Evolutionary conservation across 1,284 basidiomycete species (phyloP).

Genomic region (Cryptococcus sp.): DNA sequence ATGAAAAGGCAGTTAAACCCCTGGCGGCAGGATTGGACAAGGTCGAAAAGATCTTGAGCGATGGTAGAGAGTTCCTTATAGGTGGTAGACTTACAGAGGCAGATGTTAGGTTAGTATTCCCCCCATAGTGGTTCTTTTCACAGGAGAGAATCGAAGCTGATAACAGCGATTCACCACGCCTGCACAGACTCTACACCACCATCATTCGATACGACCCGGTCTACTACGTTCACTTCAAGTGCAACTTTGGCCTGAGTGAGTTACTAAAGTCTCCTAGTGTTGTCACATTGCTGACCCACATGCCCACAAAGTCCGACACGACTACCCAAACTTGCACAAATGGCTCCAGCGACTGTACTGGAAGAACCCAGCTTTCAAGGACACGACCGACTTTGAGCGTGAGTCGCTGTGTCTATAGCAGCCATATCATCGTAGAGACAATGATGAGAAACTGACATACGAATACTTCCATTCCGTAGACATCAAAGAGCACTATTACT

Average conservation of each 20-base stretch:
- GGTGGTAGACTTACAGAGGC: slow-evolving; percentile 85
- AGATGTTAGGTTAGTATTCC: slow-evolving; percentile 61
- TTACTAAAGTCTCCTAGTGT: slow-evolving; percentile 1
- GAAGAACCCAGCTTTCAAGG: slow-evolving; percentile 84
- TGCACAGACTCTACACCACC: slow-evolving; percentile 76
- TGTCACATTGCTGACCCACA: not conserved
- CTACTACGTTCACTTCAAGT: slow-evolving; percentile 92
- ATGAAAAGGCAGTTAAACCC: slow-evolving; percentile 70
- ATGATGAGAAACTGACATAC: slow-evolving; percentile 4
- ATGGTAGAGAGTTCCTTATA: slow-evolving; percentile 78
- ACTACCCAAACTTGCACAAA: slow-evolving; percentile 76
- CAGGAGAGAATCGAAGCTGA: slow-evolving; percentile 10
- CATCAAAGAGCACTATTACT: slow-evolving; percentile 81
- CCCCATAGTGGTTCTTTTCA: not conserved
- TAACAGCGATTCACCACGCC: not conserved
- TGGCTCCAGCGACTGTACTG: slow-evolving; percentile 92
- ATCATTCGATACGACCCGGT: slow-evolving; percentile 82
- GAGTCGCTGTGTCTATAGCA: slow-evolving; percentile 19
- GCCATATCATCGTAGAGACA: not conserved
- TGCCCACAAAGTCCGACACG: slow-evolving; percentile 55
- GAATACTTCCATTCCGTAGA: slow-evolving; percentile 54
- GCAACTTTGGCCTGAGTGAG: slow-evolving; percentile 70
- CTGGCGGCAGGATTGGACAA: slow-evolving; percentile 78
- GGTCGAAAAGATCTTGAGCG: slow-evolving; percentile 70
- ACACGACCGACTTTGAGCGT: slow-evolving; percentile 75